Conservation (phyloP, 2,329 filamentous ascomycete genomes). For the Blastomyces silverae region DNA sequence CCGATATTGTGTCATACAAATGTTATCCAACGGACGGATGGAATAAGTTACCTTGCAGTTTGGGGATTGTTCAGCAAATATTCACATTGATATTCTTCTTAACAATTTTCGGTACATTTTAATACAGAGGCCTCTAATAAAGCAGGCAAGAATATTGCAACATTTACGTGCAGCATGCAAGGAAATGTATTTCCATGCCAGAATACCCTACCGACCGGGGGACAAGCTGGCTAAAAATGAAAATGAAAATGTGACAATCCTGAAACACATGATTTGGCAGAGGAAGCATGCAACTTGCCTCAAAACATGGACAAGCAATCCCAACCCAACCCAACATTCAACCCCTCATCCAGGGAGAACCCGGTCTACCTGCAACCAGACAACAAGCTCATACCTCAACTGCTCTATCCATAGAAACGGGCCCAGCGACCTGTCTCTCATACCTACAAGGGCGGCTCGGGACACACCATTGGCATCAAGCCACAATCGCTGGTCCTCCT, state of each 20-base stretch:
- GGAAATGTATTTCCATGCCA: too few relatives aligned
- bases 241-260: background rate
- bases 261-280: background rate
- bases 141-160: too few relatives aligned
- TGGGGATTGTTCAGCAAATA: too few relatives aligned
- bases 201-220: background rate
- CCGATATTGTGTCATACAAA: too few relatives aligned
- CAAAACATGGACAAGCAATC: background rate
- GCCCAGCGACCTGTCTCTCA: conserved; percentile 10
- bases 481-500: conserved; percentile 18
- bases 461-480: conserved; percentile 20
- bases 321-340: background rate
- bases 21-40: too few relatives aligned
- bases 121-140: too few relatives aligned
- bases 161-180: too few relatives aligned
- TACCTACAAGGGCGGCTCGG: conserved; percentile 10
- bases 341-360: conserved; percentile 17
- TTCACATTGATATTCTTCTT: too few relatives aligned
- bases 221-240: background rate
- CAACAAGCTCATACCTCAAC: conserved; percentile 15
- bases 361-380: conserved; percentile 20
- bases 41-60: too few relatives aligned
- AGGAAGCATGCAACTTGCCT: background rate
- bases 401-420: conserved; percentile 15
- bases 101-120: too few relatives aligned